Base-by-base conservation (phyloP, 2,329 filamentous ascomycete genomes). In the Phyllosticta capitalensis region DNA sequence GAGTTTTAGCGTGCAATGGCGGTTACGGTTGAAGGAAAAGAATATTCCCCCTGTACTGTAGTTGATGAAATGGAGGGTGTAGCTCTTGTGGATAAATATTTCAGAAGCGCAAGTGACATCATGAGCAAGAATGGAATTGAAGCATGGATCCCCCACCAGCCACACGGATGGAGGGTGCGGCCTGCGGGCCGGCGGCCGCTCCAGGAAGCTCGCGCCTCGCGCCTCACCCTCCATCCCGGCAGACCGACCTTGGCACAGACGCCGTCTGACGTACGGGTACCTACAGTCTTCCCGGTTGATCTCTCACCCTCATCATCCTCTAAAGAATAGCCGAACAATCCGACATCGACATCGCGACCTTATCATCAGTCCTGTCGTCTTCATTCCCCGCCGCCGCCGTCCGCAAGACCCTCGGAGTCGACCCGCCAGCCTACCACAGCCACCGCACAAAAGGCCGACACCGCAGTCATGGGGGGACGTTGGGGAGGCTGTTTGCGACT, bases 401-500 rank as follows among this genome's bases (percentile, higher is more conserved):
- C 38, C 38, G n/a, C 38, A 45, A 45, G 38, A n/a, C 38, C 30
- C 14, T 45, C 38, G 14, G 38, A 45, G 38, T 45, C 38, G 38
- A 28, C 52, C 6, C 21, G 19, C 56, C 21, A 51, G 33, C 38
- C 24, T 21, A 17, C 55, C 45, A n/a, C 49, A 30, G 52, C 21
- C 21, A 19, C 33, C 12, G 10, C 49, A 53, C n/a, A 45, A n/a
- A 45, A 45, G 38, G 49, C 30, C 49, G 33, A 56, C 54, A 52
- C 53, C 54, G 58, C 38, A 17, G 38, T 22, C 54, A 60, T 60
- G 58, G 52, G 58, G 52, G 54, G 58, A 53, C 20, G 54, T 49
- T 56, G 58, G 58, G 58, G 54, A 49, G 58, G 58, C 54, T 45
- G 38, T 45, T 52, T 50, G 58, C 58, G 52, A 54, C 58, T 60